Percentiles rank a stretch among this genome's conserved stretches.
phyloP scores from a whole-genome alignment of 2,329 filamentous ascomycete genomes.

The Canariomyces notabilis region DNA sequence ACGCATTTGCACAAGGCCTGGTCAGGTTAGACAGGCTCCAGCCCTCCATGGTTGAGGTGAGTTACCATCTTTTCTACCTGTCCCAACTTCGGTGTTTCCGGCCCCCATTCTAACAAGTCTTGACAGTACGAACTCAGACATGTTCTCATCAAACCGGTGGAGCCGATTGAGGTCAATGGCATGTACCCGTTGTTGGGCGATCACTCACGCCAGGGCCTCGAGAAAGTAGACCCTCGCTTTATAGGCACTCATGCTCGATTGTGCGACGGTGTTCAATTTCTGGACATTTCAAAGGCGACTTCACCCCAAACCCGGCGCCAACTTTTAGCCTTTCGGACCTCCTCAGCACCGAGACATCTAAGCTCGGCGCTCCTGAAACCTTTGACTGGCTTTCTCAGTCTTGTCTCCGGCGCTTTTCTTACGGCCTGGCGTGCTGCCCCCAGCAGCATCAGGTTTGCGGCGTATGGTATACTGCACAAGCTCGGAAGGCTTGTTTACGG shows the following conservation, averaged over 20 bases:
- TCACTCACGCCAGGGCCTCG: slow-evolving; percentile 26
- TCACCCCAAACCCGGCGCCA: background rate
- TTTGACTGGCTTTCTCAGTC: background rate
- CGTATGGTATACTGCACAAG: slow-evolving; percentile 20
- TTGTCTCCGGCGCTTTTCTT: slow-evolving; percentile 12
- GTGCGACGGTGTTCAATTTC: slow-evolving; percentile 24
- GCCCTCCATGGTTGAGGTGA: slow-evolving; percentile 29
- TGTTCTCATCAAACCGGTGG: slow-evolving; percentile 3
- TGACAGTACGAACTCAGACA: slow-evolving; percentile 22
- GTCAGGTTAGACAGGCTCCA: slow-evolving; percentile 24
- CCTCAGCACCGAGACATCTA: background rate
- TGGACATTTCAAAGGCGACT: slow-evolving; percentile 21
- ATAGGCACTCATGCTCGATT: slow-evolving; percentile 29
- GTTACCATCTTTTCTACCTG: background rate
- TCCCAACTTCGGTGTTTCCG: no score
- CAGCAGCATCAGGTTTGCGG: slow-evolving; percentile 10
- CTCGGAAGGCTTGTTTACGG: slow-evolving; percentile 24
- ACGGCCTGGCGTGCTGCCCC: slow-evolving; percentile 22
- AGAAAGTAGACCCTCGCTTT: slow-evolving; percentile 28
- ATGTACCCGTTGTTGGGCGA: slow-evolving; percentile 28
- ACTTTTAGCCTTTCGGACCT: background rate
- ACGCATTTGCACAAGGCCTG: slow-evolving; percentile 22
- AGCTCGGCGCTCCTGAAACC: no score
- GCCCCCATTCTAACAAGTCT: no score
- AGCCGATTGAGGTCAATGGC: slow-evolving; percentile 23